Evolutionary conservation across 2,329 filamentous ascomycete genomes (phyloP), one percentile per base, ranked within the genome.

Genomic region (Raffaelea arxii): DNA sequence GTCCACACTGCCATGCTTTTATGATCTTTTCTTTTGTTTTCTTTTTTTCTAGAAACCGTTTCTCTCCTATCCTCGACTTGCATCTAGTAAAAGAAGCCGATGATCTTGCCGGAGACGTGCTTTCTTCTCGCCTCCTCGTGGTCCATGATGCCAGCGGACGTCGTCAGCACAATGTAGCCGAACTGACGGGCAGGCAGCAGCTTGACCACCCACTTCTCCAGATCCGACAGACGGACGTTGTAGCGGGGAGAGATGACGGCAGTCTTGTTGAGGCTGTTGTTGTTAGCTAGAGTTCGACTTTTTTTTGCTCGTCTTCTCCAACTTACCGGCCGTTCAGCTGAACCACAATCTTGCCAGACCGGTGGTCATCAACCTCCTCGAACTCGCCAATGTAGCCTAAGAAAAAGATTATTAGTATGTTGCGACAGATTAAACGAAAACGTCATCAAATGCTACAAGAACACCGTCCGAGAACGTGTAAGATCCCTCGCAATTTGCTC

Each of bases 121-220:
- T 97, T 97, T 72, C 92, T 81, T 68, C 92, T 80, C 60, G 92
- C 92, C 83, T 98, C 92, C 80, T 98, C 92, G 78, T 98, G 92
- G 78, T 98, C 92, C 91, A 98, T 97, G 73, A 98, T 98, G 71
- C 92, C 92, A 56, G 92, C 89, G 52, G 90, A 96, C 74, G 92
- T 98, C 71, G 92, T 98, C 65, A 98, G 85, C 73, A 98, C 89
- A 66, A 98, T 88, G 77, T 89, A 96, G 66, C 92, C 92, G 80
- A 98, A 98, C 77, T 98, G 92, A 96, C 92, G 92, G 59, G 92
- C 90, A 59, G 92, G 92, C 56, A 98, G 82, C 67, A 98, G 86
- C 83, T 94, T 94, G 76, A 94, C 88, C 63, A 97, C 89, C 92
- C 92, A 98, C 81, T 97, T 96, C 87, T 98, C 92, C 67, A 98